These are phyloP conservation scores for Kwoniella mangroviensis DNA, from an alignment of 768 basidiomycete species.

Conservation along the genomic window DNA sequence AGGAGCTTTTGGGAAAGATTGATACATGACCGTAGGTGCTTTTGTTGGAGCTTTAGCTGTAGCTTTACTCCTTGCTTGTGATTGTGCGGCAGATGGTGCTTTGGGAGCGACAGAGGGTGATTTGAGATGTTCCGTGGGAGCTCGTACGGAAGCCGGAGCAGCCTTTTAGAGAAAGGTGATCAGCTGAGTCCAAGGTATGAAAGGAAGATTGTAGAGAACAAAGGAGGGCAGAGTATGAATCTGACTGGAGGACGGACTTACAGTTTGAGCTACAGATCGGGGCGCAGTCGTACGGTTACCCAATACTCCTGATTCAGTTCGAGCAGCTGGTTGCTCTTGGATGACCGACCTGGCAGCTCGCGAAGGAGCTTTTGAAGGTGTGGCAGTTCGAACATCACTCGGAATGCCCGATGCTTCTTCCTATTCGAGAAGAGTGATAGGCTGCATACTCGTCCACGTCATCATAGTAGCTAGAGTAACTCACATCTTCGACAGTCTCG, in stretches of 20 bases:
- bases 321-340: slow-evolving; percentile 1
- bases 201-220: slow-evolving; percentile 11
- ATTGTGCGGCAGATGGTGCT: background rate
- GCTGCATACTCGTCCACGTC: background rate
- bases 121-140: slow-evolving; percentile 8
- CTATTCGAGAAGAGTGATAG: background rate
- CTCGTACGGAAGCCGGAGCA: background rate
- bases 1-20: slow-evolving; percentile 9
- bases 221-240: slow-evolving; percentile 6
- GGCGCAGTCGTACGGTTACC: slow-evolving; percentile 5
- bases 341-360: background rate
- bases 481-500: slow-evolving; percentile 56
- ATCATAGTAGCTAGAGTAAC: slow-evolving; percentile 3
- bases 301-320: slow-evolving; percentile 13
- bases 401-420: slow-evolving; percentile 22
- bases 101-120: slow-evolving; percentile 12
- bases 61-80: slow-evolving; percentile 2
- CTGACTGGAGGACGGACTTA: background rate
- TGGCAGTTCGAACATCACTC: slow-evolving; percentile 12
- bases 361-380: slow-evolving; percentile 10
- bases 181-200: slow-evolving; percentile 1
- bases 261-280: slow-evolving; percentile 14
- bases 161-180: slow-evolving; percentile 1
- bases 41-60: slow-evolving; percentile 11
- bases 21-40: slow-evolving; percentile 16